Evolutionary conservation across 2,329 filamentous ascomycete species (phyloP).

Genomic region (Hymenoscyphus repandus): DNA sequence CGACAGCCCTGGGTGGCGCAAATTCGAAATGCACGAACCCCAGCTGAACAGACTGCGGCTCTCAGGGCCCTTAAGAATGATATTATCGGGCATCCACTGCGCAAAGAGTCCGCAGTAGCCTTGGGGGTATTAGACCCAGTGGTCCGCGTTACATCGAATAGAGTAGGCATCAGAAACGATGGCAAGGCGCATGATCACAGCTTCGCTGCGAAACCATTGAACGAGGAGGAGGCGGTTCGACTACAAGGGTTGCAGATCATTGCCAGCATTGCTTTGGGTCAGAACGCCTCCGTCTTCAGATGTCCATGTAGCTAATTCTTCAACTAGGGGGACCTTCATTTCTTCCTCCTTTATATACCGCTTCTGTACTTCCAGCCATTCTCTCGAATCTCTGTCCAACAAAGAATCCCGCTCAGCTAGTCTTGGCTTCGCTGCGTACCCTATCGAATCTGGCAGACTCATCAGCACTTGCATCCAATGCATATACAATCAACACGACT

Average conservation of each 20-base stretch:
- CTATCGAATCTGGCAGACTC: conserved; percentile 68
- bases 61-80: conserved; percentile 81
- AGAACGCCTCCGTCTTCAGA: conserved; percentile 19
- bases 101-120: conserved; percentile 74
- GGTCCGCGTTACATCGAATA: conserved; percentile 43
- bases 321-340: conserved; percentile 70
- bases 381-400: conserved; percentile 63
- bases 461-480: conserved; percentile 48
- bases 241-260: conserved; percentile 82
- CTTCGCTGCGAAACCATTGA: conserved; percentile 34
- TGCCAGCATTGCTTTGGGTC: conserved; percentile 79
- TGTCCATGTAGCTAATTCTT: conserved; percentile 9
- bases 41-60: conserved; percentile 50
- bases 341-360: conserved; percentile 66
- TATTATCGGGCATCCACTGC: conserved; percentile 78
- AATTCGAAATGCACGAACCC: conserved; percentile 48
- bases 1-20: conserved; percentile 49
- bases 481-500: conserved; percentile 42
- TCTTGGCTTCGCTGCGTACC: conserved; percentile 68
- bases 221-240: conserved; percentile 61
- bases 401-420: conserved; percentile 59
- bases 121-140: conserved; percentile 63
- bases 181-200: conserved; percentile 44
- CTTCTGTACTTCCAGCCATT: conserved; percentile 62
- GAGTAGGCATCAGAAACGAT: conserved; percentile 38